These are phyloP conservation scores for Apiotrichum sp. DNA, from an alignment of 1,284 basidiomycete genomes.

Conservation along the genomic window DNA sequence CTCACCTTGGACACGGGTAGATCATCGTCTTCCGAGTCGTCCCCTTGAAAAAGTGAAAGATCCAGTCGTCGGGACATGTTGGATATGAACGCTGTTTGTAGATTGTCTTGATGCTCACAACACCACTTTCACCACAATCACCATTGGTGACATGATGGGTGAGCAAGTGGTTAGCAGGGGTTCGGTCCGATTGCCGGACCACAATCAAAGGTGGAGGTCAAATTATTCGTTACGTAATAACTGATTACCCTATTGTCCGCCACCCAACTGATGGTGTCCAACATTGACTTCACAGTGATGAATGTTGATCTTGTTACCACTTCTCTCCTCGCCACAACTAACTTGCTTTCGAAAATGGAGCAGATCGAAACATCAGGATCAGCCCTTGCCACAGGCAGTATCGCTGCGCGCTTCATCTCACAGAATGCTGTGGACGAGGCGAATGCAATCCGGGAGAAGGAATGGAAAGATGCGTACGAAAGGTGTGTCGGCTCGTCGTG, in stretches of 20 bases:
- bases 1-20: constrained; percentile 25
- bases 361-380: constrained; percentile 18
- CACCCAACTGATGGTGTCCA: too few relatives aligned
- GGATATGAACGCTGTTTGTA: too few relatives aligned
- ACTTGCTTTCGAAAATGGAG: constrained; percentile 10
- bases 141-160: too few relatives aligned
- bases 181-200: too few relatives aligned
- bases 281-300: too few relatives aligned
- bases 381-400: constrained; percentile 25
- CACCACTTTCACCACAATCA: too few relatives aligned
- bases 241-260: too few relatives aligned
- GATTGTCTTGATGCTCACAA: too few relatives aligned
- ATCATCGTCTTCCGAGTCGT: constrained; percentile 41
- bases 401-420: constrained; percentile 53
- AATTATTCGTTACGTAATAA: too few relatives aligned
- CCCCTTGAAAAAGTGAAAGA: constrained; percentile 42
- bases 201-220: too few relatives aligned
- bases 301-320: neutral
- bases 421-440: constrained; percentile 73
- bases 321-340: neutral
- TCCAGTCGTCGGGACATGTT: constrained; percentile 39
- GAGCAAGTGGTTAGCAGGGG: too few relatives aligned
- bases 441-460: constrained; percentile 66
- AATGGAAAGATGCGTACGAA: constrained; percentile 89
- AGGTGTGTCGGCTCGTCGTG: constrained; percentile 51